Evolutionary conservation across 2,329 filamentous ascomycete species (phyloP).

Genomic region (Apiospora kogelbergensis): DNA sequence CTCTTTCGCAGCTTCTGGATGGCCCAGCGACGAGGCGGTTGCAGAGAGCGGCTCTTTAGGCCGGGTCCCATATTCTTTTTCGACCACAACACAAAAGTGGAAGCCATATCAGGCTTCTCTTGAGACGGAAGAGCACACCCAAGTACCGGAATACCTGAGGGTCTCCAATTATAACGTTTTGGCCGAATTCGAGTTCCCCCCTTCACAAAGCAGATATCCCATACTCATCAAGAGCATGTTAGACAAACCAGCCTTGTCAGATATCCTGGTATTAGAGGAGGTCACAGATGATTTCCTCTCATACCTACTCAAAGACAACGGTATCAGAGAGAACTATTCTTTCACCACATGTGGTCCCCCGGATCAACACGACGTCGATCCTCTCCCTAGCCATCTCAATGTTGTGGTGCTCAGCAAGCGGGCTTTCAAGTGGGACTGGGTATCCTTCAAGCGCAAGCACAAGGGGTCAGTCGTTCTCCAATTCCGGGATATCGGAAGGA

Average conservation of each 20-base stretch:
- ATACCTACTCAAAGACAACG: slow-evolving; percentile 47
- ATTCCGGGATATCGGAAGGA: slow-evolving; percentile 33
- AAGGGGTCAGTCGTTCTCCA: slow-evolving; percentile 56
- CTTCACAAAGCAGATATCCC: slow-evolving; percentile 41
- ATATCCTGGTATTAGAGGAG: slow-evolving; percentile 59
- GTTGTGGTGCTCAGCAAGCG: slow-evolving; percentile 58
- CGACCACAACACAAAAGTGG: slow-evolving; percentile 20
- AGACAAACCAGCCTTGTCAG: slow-evolving; percentile 40
- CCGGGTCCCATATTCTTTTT: slow-evolving; percentile 22
- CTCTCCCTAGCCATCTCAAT: slow-evolving; percentile 61
- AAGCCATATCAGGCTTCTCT: slow-evolving; percentile 8
- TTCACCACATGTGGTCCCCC: slow-evolving; percentile 60
- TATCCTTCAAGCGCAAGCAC: slow-evolving; percentile 54
- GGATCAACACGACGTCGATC: slow-evolving; percentile 47
- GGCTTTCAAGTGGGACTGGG: slow-evolving; percentile 54
- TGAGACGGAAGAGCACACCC: neutral
- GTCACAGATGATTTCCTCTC: slow-evolving; percentile 64
- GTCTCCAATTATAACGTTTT: slow-evolving; percentile 55
- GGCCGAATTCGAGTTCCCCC: slow-evolving; percentile 50
- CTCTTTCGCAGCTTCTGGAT: slow-evolving; percentile 8
- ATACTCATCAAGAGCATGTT: slow-evolving; percentile 45
- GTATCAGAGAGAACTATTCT: slow-evolving; percentile 49
- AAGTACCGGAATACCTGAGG: slow-evolving; percentile 20
- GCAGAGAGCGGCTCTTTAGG: slow-evolving; percentile 6
- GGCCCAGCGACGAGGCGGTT: neutral